phyloP scores from a whole-genome alignment of 495 filamentous ascomycete species.

The Copromyces sp. region DNA sequence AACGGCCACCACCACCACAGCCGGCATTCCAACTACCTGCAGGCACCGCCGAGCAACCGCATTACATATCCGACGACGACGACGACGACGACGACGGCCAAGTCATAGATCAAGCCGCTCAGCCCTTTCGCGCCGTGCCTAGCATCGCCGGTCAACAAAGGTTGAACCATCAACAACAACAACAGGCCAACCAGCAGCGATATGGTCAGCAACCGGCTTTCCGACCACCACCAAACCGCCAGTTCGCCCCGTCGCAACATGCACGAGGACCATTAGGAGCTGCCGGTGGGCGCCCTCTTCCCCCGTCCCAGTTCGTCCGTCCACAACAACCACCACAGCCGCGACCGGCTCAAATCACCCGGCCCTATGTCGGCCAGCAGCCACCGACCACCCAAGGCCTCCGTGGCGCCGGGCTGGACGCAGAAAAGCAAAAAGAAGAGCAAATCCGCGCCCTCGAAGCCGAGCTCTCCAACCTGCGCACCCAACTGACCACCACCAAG shows the following conservation, averaged over 20 bases:
- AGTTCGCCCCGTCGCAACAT: conserved; percentile 9
- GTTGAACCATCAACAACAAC: conserved; percentile 15
- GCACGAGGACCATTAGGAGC: conserved; percentile 12
- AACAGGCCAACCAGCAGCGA: conserved; percentile 4
- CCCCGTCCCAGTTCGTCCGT: conserved; percentile 19
- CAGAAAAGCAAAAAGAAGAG: conserved; percentile 9
- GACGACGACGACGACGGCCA: conserved; percentile 23
- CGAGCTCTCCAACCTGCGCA: conserved; percentile 27
- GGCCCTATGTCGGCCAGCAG: conserved; percentile 8
- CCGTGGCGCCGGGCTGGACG: background rate
- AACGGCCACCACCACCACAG: background rate
- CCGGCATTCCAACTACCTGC: background rate
- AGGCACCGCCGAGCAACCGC: background rate
- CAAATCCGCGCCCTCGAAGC: conserved; percentile 20
- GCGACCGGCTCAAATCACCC: background rate
- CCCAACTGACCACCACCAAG: conserved; percentile 32
- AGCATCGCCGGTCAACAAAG: conserved; percentile 13
- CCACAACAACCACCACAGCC: background rate
- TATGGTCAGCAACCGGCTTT: conserved; percentile 4
- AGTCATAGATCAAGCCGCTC: conserved; percentile 20
- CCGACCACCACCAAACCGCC: conserved; percentile 7
- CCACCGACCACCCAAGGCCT: conserved; percentile 5
- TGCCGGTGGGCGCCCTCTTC: conserved; percentile 5
- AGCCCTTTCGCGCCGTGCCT: background rate
- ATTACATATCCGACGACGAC: conserved; percentile 18